Evolutionary conservation across 768 basidiomycete genomes (phyloP).

Genomic region (Psilocybe subaeruginosa): DNA sequence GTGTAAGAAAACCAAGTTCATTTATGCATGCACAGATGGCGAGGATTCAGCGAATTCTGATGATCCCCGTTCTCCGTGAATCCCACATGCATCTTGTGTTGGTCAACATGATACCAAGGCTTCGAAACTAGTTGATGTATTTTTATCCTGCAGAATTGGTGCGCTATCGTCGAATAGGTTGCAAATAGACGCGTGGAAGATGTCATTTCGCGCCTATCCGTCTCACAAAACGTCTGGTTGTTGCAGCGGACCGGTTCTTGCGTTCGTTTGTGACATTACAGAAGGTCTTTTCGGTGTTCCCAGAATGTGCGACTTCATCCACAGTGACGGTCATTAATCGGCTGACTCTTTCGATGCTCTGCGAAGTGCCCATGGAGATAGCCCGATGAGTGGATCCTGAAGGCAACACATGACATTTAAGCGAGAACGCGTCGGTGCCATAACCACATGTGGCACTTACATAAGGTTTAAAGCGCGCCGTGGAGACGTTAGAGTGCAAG

Average conservation of each 20-base stretch:
- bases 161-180: not conserved
- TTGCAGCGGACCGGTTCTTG: conserved; percentile 8
- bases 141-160: conserved; percentile 3
- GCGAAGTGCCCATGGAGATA: conserved; percentile 12
- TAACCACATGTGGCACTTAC: conserved; percentile 7
- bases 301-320: not conserved
- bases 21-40: conserved; percentile 11
- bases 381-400: conserved; percentile 2
- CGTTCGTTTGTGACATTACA: not conserved
- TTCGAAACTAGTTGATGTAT: conserved; percentile 9
- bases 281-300: not conserved
- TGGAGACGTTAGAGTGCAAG: not conserved
- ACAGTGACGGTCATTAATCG: conserved; percentile 12
- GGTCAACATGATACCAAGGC: conserved; percentile 13
- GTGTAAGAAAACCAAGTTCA: conserved; percentile 7
- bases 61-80: conserved; percentile 2
- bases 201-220: conserved; percentile 2
- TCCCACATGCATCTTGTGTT: conserved; percentile 16
- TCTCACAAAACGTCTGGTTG: conserved; percentile 2
- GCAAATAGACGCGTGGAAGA: conserved; percentile 5
- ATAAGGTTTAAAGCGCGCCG: not conserved
- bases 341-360: not conserved
- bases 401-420: conserved; percentile 8
- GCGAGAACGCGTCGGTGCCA: conserved; percentile 4
- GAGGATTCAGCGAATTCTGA: conserved; percentile 20